Evolutionary conservation across 768 basidiomycete genomes (phyloP), one percentile per base, ranked within the genome.

Genomic region (Harrya chromipes): DNA sequence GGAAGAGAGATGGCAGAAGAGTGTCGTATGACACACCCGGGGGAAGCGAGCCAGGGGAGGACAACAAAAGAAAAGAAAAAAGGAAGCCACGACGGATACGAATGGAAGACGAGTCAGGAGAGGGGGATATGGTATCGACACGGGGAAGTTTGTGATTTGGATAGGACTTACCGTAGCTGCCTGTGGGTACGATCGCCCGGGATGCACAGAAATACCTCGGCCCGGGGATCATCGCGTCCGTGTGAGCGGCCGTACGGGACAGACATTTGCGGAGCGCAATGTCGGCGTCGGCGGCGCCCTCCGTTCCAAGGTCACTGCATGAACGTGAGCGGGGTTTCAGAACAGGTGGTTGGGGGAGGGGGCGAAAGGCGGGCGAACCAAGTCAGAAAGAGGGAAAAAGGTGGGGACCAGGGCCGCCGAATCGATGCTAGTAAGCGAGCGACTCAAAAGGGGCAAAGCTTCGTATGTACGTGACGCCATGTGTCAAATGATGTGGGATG

Each of bases 211-310:
- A 85, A 62, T 84, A 83, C 49, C 82, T 67, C 20, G 84, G 84
- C 0, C 82, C 81, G n/a, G 78, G 74, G 16, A 81, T 78, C 40
- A 84, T 57, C 1, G 78, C 64, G n/a, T 71, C 62, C 6, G 69
- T 66, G 6, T 68, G 58, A 1, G 77, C 63, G 20, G 68, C 62
- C 2, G 70, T 65, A 6, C 68, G 69, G 16, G 79, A 72, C 16
- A 85, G 58, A 58, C 82, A 82, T 53, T 80, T 80, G 17, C 82
- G 72, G 33, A 85, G 67, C 0, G 74, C 70, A 12, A 84, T 66
- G 56, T 85, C 83, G 16, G 82, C 80, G 57, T 84, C 83, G 21
- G 68, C 75, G 1, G 82, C 82, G 2, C 82, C 83, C 61, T 85
- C 83, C 1, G 83, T 84, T n/a, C 84, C 83, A 6, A 85, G 70